Conservation (phyloP, 192 early-diverging fungal species). For the Thamnidium elegans region DNA sequence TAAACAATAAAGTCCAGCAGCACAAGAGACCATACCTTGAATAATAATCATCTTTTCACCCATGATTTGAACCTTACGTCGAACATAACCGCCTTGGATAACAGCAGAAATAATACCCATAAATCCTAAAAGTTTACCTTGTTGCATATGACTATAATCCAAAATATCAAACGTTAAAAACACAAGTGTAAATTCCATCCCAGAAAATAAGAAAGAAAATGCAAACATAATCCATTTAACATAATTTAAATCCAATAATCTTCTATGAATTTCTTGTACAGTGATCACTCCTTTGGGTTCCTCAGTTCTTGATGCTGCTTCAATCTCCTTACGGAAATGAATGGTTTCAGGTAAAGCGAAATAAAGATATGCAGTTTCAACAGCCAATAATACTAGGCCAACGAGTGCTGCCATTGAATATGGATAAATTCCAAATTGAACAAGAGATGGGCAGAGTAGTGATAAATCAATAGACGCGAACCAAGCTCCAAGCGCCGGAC, state of each 20-base stretch:
- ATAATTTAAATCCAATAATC: constrained; percentile 37
- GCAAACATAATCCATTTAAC: constrained; percentile 80
- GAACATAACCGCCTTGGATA: constrained; percentile 92
- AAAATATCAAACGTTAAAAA: constrained; percentile 95
- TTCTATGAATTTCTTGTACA: background rate
- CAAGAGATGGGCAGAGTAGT: constrained; percentile 36
- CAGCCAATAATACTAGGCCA: constrained; percentile 74
- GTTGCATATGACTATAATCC: constrained; percentile 79
- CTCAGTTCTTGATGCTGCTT: constrained; percentile 7
- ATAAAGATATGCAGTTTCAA: constrained; percentile 81
- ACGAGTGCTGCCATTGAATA: constrained; percentile 89
- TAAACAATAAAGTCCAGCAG: constrained; percentile 61
- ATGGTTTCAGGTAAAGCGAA: constrained; percentile 74
- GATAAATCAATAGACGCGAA: constrained; percentile 61
- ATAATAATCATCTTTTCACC: constrained; percentile 73
- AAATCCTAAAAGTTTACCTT: constrained; percentile 84
- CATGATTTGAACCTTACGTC: constrained; percentile 62
- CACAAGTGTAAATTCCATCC: constrained; percentile 98
- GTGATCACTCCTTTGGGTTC: background rate
- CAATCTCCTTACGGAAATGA: constrained; percentile 20
- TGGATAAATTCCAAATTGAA: constrained; percentile 55
- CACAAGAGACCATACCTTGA: constrained; percentile 74
- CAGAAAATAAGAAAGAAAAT: constrained; percentile 91
- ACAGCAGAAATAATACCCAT: constrained; percentile 85
- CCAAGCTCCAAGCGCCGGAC: constrained; percentile 85